Percentiles rank a stretch among this genome's conserved stretches.
Conservation (phyloP, 2,329 filamentous ascomycete genomes). For the Davidsoniella australis region DNA sequence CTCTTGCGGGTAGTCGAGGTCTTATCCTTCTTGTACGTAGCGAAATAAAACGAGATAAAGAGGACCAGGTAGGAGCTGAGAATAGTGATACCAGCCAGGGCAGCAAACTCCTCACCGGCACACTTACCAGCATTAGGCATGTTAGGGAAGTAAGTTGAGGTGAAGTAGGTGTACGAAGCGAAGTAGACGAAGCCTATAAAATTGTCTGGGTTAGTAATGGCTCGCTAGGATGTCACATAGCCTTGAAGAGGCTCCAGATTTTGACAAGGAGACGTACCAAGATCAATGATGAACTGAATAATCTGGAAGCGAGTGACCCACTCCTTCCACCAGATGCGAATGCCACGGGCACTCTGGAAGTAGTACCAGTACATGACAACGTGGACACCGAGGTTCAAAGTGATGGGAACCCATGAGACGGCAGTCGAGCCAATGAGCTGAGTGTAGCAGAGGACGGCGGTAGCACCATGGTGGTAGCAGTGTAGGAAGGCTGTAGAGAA, state of each 20-base stretch:
- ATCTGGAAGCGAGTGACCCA: conserved; percentile 98
- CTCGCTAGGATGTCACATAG: neutral
- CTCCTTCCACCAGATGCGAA: conserved; percentile 99
- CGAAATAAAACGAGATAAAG: conserved; percentile 98
- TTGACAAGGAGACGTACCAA: conserved; percentile 43
- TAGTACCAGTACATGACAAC: conserved; percentile 99
- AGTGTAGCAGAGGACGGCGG: conserved; percentile 92
- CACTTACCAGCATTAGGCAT: conserved; percentile 74
- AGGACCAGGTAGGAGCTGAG: conserved; percentile 90
- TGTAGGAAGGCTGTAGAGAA: conserved; percentile 58
- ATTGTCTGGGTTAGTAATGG: neutral
- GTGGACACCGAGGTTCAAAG: conserved; percentile 82
- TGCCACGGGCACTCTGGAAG: conserved; percentile 92
- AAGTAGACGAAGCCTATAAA: conserved; percentile 84
- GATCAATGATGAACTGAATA: conserved; percentile 89
- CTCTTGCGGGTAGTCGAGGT: conserved; percentile 64
- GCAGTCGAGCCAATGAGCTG: conserved; percentile 85
- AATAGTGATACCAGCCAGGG: conserved; percentile 79
- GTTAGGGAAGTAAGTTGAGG: conserved; percentile 72
- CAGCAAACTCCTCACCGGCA: conserved; percentile 92
- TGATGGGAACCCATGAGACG: conserved; percentile 90
- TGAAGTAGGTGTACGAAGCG: conserved; percentile 97
- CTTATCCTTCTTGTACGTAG: conserved; percentile 86
- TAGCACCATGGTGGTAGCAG: conserved; percentile 96
- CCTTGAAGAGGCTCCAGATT: neutral